Evolutionary conservation across 306 rosid species (phyloP).

Genomic region (Medicago ruthenica): DNA sequence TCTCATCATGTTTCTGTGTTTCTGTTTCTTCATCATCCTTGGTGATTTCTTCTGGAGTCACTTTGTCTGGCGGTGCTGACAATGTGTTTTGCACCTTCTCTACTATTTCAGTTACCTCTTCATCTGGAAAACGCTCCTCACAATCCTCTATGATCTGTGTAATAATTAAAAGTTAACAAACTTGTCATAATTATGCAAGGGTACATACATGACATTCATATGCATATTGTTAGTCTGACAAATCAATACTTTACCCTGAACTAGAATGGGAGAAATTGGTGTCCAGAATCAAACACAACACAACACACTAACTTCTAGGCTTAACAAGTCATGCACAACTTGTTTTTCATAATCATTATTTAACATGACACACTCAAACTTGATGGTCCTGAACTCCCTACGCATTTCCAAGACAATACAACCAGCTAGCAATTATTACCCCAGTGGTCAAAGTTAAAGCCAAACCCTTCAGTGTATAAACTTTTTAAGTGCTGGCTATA

Average conservation of each 20-base stretch:
- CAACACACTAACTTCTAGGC: background rate
- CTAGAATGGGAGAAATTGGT: background rate
- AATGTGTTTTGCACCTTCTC: constrained; percentile 59
- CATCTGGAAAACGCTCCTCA: constrained; percentile 55
- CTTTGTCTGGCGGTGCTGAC: constrained; percentile 39
- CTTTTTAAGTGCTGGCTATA: too few relatives aligned
- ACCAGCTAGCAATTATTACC: background rate
- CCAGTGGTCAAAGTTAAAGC: too few relatives aligned
- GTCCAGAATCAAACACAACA: constrained; percentile 32
- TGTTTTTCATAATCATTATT: background rate
- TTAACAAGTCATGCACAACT: constrained; percentile 3
- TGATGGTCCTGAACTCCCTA: background rate
- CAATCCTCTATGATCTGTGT: constrained; percentile 59
- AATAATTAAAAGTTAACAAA: constrained; percentile 12
- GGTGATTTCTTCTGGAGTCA: constrained; percentile 31
- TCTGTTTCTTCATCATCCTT: constrained; percentile 36
- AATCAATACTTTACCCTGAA: background rate
- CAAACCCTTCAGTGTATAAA: too few relatives aligned
- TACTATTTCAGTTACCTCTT: constrained; percentile 48
- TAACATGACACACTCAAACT: background rate
- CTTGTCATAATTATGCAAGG: constrained; percentile 3
- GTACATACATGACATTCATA: background rate
- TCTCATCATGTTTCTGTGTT: constrained; percentile 30
- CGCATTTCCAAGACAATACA: background rate
- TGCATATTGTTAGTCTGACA: constrained; percentile 6